These are phyloP conservation scores for Wallacemonas sp. DNA, from an alignment of 208 protist genomes.

Conservation along the genomic window DNA sequence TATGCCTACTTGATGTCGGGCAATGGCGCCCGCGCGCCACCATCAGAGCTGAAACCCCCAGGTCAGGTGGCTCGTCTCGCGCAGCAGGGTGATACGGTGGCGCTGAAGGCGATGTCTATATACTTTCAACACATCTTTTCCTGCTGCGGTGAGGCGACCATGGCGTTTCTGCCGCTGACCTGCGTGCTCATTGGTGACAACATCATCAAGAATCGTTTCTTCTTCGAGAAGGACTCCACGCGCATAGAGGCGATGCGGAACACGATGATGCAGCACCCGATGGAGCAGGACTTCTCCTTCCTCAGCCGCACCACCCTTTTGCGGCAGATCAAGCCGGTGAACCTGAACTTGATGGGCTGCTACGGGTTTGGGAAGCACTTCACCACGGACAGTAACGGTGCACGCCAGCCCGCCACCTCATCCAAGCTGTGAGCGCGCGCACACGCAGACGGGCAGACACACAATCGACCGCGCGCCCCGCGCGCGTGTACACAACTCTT, in stretches of 20 bases:
- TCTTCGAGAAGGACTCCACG: conserved; percentile 37
- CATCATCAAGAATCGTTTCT: conserved; percentile 56
- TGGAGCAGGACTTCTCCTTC: conserved; percentile 52
- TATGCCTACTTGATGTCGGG: conserved; percentile 17
- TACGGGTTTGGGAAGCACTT: conserved; percentile 40
- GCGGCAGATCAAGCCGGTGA: conserved; percentile 60
- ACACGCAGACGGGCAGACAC: too few species aligned
- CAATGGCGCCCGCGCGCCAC: neutral
- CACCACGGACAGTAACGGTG: neutral
- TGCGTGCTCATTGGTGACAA: conserved; percentile 67
- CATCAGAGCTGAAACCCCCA: neutral
- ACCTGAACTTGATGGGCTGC: conserved; percentile 75
- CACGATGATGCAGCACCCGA: conserved; percentile 52
- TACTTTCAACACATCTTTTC: conserved; percentile 53
- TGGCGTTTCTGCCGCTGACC: conserved; percentile 64
- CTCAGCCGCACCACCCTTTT: conserved; percentile 56
- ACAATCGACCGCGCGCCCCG: too few species aligned
- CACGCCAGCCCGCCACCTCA: neutral
- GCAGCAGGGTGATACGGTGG: conserved; percentile 35
- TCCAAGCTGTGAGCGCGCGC: conserved; percentile 8
- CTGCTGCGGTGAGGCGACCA: conserved; percentile 40
- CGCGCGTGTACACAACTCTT: too few species aligned
- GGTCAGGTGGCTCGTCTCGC: conserved; percentile 51
- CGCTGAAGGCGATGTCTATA: conserved; percentile 46
- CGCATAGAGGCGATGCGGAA: conserved; percentile 24